Percentiles rank a stretch among this genome's conserved stretches.
Evolutionary conservation across 78 protist genomes (phyloP).

Genomic region (Dictyostelium intermedium): DNA sequence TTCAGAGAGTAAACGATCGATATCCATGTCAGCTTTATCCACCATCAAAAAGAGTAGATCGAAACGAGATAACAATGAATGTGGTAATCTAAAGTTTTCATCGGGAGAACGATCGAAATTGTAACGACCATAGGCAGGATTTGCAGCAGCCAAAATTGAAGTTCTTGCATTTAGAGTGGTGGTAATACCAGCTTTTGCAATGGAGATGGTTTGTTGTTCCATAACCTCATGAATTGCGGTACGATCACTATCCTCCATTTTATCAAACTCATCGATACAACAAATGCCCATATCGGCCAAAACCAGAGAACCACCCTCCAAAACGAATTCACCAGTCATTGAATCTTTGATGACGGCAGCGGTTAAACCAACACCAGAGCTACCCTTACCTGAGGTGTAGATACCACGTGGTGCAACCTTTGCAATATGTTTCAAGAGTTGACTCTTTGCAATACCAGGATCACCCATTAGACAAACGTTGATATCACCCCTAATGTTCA

Average conservation of each 20-base stretch:
- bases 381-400: conserved; percentile 98
- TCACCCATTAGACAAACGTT: conserved; percentile 99
- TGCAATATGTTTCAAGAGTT: conserved; percentile 92
- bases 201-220: conserved; percentile 99
- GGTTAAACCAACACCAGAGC: conserved; percentile 99
- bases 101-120: conserved; percentile 83
- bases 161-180: conserved; percentile 99
- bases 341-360: conserved; percentile 96
- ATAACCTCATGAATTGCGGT: conserved; percentile 99
- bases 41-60: conserved; percentile 96
- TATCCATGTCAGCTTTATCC: conserved; percentile 90
- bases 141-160: conserved; percentile 99
- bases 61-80: conserved; percentile 96
- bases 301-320: conserved; percentile 97
- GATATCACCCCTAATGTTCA: conserved; percentile 98
- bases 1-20: conserved; percentile 92
- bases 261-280: conserved; percentile 99
- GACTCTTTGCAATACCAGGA: conserved; percentile 99
- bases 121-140: conserved; percentile 97
- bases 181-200: conserved; percentile 99
- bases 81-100: conserved; percentile 97
- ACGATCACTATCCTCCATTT: conserved; percentile 97
- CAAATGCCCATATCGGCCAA: conserved; percentile 99
- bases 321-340: conserved; percentile 92
- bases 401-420: conserved; percentile 90